Conservation (phyloP, 1,284 basidiomycete species). For the Veloporphyrellus conicus region DNA sequence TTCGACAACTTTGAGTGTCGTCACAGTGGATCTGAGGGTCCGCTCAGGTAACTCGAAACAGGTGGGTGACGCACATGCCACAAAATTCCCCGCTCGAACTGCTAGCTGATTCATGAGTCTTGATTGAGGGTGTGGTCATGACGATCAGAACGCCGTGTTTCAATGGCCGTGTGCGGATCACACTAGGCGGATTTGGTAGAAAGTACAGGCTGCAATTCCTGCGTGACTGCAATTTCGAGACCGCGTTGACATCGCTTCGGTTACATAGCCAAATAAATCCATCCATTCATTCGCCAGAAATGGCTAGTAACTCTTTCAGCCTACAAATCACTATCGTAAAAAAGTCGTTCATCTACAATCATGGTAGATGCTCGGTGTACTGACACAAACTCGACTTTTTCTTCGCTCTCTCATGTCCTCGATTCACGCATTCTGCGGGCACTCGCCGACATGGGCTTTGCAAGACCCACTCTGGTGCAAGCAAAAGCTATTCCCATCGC, state of each 20-base stretch:
- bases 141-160: too few relatives aligned
- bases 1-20: slow-evolving; percentile 53
- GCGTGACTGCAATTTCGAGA: background rate
- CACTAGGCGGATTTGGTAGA: too few relatives aligned
- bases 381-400: slow-evolving; percentile 55
- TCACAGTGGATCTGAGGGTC: slow-evolving; percentile 5
- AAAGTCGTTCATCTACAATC: background rate
- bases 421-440: slow-evolving; percentile 75
- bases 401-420: slow-evolving; percentile 67
- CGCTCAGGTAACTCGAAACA: background rate
- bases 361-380: slow-evolving; percentile 25
- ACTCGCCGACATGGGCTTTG: slow-evolving; percentile 77
- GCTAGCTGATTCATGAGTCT: slow-evolving; percentile 10
- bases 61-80: slow-evolving; percentile 35
- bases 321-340: background rate
- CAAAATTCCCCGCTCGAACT: slow-evolving; percentile 29
- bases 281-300: too few relatives aligned
- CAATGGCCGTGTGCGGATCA: too few relatives aligned
- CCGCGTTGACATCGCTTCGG: too few relatives aligned
- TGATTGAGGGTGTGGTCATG: slow-evolving; percentile 18
- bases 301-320: too few relatives aligned
- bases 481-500: slow-evolving; percentile 80
- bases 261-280: too few relatives aligned
- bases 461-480: slow-evolving; percentile 80
- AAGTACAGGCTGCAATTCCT: too few relatives aligned